Percentiles rank a stretch among this genome's conserved stretches.
phyloP scores from a whole-genome alignment of 2,329 filamentous ascomycete genomes.

The Aspergillus sp. region DNA sequence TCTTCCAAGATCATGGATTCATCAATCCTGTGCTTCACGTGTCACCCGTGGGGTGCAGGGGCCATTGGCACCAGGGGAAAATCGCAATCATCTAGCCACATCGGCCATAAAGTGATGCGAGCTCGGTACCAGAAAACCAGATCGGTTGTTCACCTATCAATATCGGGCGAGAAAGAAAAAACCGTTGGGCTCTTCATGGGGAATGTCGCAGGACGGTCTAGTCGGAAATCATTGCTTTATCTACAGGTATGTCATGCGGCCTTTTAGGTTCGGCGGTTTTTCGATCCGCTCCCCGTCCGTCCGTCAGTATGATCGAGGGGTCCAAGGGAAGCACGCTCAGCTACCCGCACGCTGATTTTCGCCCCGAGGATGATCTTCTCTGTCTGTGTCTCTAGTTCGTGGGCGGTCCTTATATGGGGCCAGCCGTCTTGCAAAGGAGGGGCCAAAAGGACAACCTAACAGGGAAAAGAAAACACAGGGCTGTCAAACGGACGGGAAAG shows the following conservation, averaged over 20 bases:
- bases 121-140: conserved; percentile 7
- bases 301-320: conserved; percentile 19
- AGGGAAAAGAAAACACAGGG: not conserved
- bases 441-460: not conserved
- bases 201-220: conserved; percentile 11
- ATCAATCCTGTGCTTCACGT: conserved; percentile 12
- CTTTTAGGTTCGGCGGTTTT: conserved; percentile 35
- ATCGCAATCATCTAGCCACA: not conserved
- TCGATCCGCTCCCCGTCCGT: conserved; percentile 31
- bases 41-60: conserved; percentile 1
- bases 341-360: conserved; percentile 3
- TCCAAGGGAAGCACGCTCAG: conserved; percentile 7
- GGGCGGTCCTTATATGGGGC: not conserved
- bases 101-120: not conserved
- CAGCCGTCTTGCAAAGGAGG: not conserved
- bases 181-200: conserved; percentile 14
- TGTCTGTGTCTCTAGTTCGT: not conserved
- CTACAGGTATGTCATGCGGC: conserved; percentile 31
- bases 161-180: conserved; percentile 4
- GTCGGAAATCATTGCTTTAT: conserved; percentile 13
- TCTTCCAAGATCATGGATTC: too few relatives aligned
- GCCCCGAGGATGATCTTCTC: conserved; percentile 10
- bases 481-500: not conserved
- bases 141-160: not conserved
- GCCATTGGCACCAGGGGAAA: not conserved